phyloP scores from a whole-genome alignment of 306 rosid species.

The Prunus persica region DNA sequence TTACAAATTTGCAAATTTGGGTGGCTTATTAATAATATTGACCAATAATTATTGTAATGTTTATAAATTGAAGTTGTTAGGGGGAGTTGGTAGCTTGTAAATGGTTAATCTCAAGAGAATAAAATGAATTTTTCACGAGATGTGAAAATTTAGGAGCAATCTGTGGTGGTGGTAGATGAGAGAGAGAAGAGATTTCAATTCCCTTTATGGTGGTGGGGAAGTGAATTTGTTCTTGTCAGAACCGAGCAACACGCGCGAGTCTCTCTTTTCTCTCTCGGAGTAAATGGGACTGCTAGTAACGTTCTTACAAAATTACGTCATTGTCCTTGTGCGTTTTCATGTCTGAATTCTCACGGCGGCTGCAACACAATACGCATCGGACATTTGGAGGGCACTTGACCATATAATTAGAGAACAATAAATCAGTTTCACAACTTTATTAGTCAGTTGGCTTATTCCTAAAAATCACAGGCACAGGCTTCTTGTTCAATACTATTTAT shows the following conservation, averaged over 20 bases:
- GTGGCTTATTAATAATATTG: not conserved
- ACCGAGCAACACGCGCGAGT: not conserved
- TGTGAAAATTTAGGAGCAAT: conserved; percentile 8
- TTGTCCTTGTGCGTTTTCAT: conserved; percentile 16
- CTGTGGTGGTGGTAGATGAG: not conserved
- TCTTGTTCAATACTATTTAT: too few relatives aligned
- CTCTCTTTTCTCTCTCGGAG: not conserved
- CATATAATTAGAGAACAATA: too few relatives aligned
- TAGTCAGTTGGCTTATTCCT: too few relatives aligned
- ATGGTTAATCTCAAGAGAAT: conserved; percentile 30
- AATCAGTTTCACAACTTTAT: too few relatives aligned
- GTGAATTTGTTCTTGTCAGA: conserved; percentile 16
- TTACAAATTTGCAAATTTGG: not conserved
- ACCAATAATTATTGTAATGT: not conserved
- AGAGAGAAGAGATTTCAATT: not conserved
- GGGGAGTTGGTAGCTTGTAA: conserved; percentile 23
- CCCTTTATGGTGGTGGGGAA: not conserved
- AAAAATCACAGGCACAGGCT: too few relatives aligned
- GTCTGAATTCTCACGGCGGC: not conserved
- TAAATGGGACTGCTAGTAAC: conserved; percentile 27
- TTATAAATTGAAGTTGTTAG: conserved; percentile 12
- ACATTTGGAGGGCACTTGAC: too few relatives aligned
- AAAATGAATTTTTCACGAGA: conserved; percentile 33
- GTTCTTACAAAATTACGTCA: conserved; percentile 9
- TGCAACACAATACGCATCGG: too few relatives aligned